Conservation (phyloP, 2,329 filamentous ascomycete genomes). For the Penicillium crustosum region DNA sequence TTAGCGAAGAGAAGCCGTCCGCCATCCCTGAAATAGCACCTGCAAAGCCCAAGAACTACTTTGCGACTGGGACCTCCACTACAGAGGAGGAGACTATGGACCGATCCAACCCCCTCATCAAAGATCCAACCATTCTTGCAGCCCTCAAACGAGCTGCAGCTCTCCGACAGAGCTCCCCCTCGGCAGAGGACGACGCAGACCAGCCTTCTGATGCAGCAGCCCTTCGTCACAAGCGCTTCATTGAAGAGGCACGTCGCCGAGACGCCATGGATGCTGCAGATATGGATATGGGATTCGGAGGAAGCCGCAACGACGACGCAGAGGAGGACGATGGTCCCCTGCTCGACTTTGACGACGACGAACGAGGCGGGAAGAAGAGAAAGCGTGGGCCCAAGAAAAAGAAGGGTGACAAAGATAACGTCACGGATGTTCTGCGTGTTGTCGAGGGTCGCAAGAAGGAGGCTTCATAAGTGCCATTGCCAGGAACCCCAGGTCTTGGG, state of each 20-base stretch:
- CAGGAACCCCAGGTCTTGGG: background rate
- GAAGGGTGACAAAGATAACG: constrained; percentile 62
- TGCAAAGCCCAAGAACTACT: constrained; percentile 49
- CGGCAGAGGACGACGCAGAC: constrained; percentile 44
- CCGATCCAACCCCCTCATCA: constrained; percentile 50
- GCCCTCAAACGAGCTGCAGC: constrained; percentile 81
- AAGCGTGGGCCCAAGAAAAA: constrained; percentile 57
- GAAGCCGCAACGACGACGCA: constrained; percentile 81
- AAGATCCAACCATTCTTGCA: constrained; percentile 76
- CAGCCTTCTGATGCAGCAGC: constrained; percentile 63
- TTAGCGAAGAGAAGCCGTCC: constrained; percentile 11
- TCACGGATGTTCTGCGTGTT: constrained; percentile 74
- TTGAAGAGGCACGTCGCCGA: constrained; percentile 58
- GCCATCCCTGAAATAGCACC: constrained; percentile 7
- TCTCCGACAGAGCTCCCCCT: constrained; percentile 51
- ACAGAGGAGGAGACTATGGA: constrained; percentile 51
- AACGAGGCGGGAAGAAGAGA: constrained; percentile 41
- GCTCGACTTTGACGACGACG: constrained; percentile 49
- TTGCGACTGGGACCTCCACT: constrained; percentile 27
- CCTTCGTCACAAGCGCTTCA: constrained; percentile 70
- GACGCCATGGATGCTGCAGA: constrained; percentile 81
- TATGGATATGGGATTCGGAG: constrained; percentile 92
- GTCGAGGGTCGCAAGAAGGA: constrained; percentile 63
- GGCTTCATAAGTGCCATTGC: background rate
- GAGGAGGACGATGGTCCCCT: constrained; percentile 68